These are phyloP conservation scores for Plasmopara viticola DNA, from an alignment of 352 stramenopile species.

Conservation along the genomic window DNA sequence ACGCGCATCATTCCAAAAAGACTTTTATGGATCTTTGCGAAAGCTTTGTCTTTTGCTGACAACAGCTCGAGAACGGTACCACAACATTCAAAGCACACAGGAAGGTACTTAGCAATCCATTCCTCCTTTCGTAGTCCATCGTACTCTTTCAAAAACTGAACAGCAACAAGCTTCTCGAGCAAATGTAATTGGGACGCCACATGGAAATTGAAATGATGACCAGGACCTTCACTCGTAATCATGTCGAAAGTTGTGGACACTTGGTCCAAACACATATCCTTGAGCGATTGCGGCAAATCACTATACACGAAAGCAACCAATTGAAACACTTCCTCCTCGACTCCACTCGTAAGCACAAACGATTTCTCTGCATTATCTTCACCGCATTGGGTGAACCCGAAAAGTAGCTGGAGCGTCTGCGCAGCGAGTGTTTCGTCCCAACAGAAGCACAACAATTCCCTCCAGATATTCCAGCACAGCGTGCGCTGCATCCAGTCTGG, in stretches of 20 bases:
- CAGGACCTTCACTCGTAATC: slow-evolving; percentile 48
- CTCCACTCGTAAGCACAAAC: slow-evolving; percentile 21
- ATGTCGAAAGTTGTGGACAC: slow-evolving; percentile 37
- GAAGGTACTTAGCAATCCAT: slow-evolving; percentile 55
- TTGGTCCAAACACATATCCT: slow-evolving; percentile 40
- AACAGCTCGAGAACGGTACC: slow-evolving; percentile 56
- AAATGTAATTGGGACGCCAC: slow-evolving; percentile 39
- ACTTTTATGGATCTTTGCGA: slow-evolving; percentile 9
- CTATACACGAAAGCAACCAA: slow-evolving; percentile 44
- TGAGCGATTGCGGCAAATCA: slow-evolving; percentile 29
- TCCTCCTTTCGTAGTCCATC: slow-evolving; percentile 39
- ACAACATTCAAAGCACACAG: slow-evolving; percentile 61
- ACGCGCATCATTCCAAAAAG: slow-evolving; percentile 43
- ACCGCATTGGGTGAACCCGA: slow-evolving; percentile 31
- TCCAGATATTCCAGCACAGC: slow-evolving; percentile 50
- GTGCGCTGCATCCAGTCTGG: slow-evolving; percentile 32
- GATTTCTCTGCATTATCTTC: slow-evolving; percentile 5
- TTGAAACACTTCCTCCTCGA: slow-evolving; percentile 32
- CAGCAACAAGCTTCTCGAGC: slow-evolving; percentile 33
- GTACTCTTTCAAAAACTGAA: slow-evolving; percentile 41
- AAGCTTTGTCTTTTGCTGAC: slow-evolving; percentile 8
- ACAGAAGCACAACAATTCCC: slow-evolving; percentile 47
- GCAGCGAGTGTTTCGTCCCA: slow-evolving; percentile 34
- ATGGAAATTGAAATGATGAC: slow-evolving; percentile 34
- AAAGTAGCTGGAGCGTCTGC: slow-evolving; percentile 26